Evolutionary conservation across 805 yeast genomes (phyloP).

Genomic region (Kregervanrija fluxuum): DNA sequence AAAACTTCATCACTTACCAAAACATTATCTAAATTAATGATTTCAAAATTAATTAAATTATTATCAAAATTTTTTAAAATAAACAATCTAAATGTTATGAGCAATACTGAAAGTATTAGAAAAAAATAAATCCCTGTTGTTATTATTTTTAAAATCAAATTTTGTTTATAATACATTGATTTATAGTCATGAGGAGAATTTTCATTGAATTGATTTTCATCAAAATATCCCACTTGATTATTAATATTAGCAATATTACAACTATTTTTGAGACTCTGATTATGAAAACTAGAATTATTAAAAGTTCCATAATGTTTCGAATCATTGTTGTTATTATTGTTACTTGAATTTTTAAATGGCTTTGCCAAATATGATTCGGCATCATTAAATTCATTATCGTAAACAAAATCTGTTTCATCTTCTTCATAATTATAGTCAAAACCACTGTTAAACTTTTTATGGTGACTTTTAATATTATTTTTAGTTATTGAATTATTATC

Average conservation of each 20-base stretch:
- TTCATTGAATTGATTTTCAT: constrained; percentile 2
- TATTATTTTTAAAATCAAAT: constrained; percentile 13
- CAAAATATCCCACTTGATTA: background rate
- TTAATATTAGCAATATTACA: background rate
- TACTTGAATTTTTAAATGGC: constrained; percentile 8
- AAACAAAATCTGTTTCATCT: constrained; percentile 7
- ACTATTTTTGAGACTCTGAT: background rate
- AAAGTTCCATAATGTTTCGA: constrained; percentile 2
- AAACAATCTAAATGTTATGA: constrained; percentile 14
- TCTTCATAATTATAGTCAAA: background rate
- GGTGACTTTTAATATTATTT: background rate
- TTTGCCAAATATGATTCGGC: constrained; percentile 18
- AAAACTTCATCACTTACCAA: constrained; percentile 26
- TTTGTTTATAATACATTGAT: constrained; percentile 21
- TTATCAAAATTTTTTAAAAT: constrained; percentile 23
- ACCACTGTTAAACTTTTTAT: background rate
- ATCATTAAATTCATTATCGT: constrained; percentile 12
- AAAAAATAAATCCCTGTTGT: constrained; percentile 12
- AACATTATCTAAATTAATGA: constrained; percentile 21
- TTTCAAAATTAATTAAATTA: constrained; percentile 18
- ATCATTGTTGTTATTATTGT: background rate
- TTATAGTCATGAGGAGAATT: constrained; percentile 29
- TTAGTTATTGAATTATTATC: background rate
- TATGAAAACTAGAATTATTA: background rate
- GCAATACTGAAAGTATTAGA: constrained; percentile 3